A percentile compares a stretch with the other conserved stretches of the same genome.
Conservation (phyloP, 2,329 filamentous ascomycete genomes). For the Microascus cirrosus region DNA sequence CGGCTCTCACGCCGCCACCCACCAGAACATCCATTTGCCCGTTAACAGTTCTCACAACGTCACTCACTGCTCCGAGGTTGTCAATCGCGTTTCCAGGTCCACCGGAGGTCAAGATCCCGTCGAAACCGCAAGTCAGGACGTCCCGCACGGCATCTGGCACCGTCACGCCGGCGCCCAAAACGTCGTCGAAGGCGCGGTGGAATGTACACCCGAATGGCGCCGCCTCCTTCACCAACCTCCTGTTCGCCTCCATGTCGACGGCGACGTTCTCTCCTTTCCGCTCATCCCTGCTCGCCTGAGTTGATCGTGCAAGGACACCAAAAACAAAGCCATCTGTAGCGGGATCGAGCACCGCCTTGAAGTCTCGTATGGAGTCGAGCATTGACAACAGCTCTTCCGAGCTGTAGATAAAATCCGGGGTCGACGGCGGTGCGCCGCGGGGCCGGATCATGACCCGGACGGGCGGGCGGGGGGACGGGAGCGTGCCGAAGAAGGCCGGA, state of each 20-base stretch:
- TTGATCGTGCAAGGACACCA: slow-evolving; percentile 25
- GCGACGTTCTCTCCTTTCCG: not conserved
- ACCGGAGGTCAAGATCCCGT: slow-evolving; percentile 40
- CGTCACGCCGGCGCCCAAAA: slow-evolving; percentile 18
- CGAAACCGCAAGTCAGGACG: slow-evolving; percentile 32
- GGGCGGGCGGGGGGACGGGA: slow-evolving; percentile 17
- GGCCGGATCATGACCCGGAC: slow-evolving; percentile 46
- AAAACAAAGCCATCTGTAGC: slow-evolving; percentile 45
- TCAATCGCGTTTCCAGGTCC: slow-evolving; percentile 27
- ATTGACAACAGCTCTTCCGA: slow-evolving; percentile 28
- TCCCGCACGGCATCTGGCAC: slow-evolving; percentile 17
- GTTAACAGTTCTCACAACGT: slow-evolving; percentile 18
- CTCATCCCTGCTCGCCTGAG: not conserved
- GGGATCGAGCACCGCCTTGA: slow-evolving; percentile 25
- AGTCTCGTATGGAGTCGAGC: slow-evolving; percentile 22
- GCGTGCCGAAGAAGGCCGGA: slow-evolving; percentile 19
- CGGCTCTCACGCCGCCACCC: slow-evolving; percentile 36
- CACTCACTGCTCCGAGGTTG: slow-evolving; percentile 24
- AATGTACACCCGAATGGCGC: slow-evolving; percentile 35
- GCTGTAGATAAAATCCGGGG: slow-evolving; percentile 6
- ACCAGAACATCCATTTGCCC: slow-evolving; percentile 33
- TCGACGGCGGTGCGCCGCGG: slow-evolving; percentile 13
- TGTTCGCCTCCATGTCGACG: slow-evolving; percentile 25
- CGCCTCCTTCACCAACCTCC: slow-evolving; percentile 26
- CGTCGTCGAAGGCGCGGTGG: slow-evolving; percentile 43